Percentiles rank a stretch among this genome's conserved stretches.
phyloP scores from a whole-genome alignment of 495 filamentous ascomycete genomes.

The Neurospora sp. region DNA sequence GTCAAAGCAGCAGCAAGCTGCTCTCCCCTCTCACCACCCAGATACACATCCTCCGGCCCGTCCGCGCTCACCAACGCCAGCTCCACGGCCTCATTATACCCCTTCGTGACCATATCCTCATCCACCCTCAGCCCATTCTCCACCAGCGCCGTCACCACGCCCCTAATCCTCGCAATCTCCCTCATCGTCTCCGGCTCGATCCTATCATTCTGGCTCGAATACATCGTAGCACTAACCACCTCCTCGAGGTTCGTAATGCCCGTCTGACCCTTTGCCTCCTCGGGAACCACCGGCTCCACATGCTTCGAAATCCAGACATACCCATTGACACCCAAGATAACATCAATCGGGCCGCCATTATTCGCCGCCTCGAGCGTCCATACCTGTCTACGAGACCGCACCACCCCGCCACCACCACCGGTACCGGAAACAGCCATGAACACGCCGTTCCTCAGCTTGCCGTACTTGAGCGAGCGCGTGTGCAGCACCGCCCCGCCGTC shows the following conservation, averaged over 20 bases:
- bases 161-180: slow-evolving; percentile 75
- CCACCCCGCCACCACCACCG: slow-evolving; percentile 75
- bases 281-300: slow-evolving; percentile 36
- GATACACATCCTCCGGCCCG: slow-evolving; percentile 44
- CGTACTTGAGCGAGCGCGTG: slow-evolving; percentile 82
- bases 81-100: slow-evolving; percentile 71
- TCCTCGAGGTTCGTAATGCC: slow-evolving; percentile 79
- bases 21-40: slow-evolving; percentile 62
- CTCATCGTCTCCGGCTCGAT: slow-evolving; percentile 64
- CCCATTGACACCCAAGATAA: slow-evolving; percentile 88
- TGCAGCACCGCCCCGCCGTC: slow-evolving; percentile 82
- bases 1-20: slow-evolving; percentile 53
- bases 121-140: slow-evolving; percentile 77
- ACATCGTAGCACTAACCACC: slow-evolving; percentile 55
- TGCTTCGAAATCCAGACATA: slow-evolving; percentile 91
- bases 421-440: slow-evolving; percentile 73
- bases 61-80: slow-evolving; percentile 50
- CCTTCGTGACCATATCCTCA: slow-evolving; percentile 77
- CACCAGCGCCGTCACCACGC: slow-evolving; percentile 70
- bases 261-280: slow-evolving; percentile 26
- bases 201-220: slow-evolving; percentile 83
- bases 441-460: slow-evolving; percentile 85
- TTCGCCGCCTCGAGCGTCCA: slow-evolving; percentile 63
- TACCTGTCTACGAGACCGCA: slow-evolving; percentile 70
- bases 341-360: slow-evolving; percentile 65